These are phyloP conservation scores for Symmetrospora coprosmae DNA, from an alignment of 768 basidiomycete species.

Conservation along the genomic window DNA sequence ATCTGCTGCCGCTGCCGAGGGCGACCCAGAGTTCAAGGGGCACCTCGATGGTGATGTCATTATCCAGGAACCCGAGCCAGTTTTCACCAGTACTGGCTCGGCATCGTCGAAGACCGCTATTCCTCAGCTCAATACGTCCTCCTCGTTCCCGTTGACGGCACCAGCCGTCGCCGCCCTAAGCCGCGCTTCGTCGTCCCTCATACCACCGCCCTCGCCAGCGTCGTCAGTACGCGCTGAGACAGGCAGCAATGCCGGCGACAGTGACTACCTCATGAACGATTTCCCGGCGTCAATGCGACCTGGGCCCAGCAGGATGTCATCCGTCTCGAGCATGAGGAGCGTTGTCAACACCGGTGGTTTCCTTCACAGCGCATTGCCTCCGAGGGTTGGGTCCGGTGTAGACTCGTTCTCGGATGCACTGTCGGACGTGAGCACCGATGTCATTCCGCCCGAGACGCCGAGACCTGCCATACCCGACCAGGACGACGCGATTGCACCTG, in stretches of 20 bases:
- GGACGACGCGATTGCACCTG: too few species aligned
- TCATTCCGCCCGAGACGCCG: slow-evolving; percentile 12
- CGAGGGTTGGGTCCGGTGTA: too few species aligned
- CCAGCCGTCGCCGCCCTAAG: not conserved
- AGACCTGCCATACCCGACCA: too few species aligned
- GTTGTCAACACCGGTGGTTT: not conserved
- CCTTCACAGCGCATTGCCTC: too few species aligned
- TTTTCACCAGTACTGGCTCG: not conserved
- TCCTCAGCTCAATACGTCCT: not conserved
- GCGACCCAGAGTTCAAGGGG: not conserved
- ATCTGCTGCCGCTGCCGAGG: slow-evolving; percentile 13
- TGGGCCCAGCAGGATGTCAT: not conserved
- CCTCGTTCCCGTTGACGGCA: not conserved
- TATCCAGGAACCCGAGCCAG: not conserved
- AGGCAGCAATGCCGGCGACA: slow-evolving; percentile 8
- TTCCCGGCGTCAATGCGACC: not conserved
- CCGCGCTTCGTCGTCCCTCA: not conserved
- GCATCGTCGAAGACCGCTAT: not conserved
- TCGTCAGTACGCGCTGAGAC: slow-evolving; percentile 15
- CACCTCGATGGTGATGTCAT: not conserved
- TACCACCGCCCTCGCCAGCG: slow-evolving; percentile 16
- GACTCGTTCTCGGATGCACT: slow-evolving; percentile 11
- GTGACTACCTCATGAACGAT: not conserved
- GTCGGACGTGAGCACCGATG: slow-evolving; percentile 14
- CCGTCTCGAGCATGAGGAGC: not conserved